Evolutionary conservation across 176 grass and related monocot genomes (phyloP).

Genomic region (Rhynchospora tenuis): DNA sequence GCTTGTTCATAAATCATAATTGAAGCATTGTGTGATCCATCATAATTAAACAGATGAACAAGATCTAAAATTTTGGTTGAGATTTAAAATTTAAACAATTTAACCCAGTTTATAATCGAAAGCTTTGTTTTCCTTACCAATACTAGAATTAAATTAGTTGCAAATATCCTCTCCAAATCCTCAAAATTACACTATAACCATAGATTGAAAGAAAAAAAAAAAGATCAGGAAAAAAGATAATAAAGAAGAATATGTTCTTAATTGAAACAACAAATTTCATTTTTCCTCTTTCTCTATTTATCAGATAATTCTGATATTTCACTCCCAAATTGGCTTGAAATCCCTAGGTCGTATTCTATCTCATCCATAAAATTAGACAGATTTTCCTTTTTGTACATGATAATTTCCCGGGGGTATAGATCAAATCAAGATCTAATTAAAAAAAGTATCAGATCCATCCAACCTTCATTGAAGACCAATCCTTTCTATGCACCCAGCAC

Average conservation of each 20-base stretch:
- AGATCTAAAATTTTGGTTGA: too few species aligned
- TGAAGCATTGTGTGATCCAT: neutral
- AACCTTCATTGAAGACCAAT: conserved; percentile 16
- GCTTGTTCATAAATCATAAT: neutral
- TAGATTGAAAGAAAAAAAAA: neutral
- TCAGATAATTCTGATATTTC: neutral
- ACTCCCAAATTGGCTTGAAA: neutral
- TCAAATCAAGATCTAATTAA: conserved; percentile 21
- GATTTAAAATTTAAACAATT: neutral
- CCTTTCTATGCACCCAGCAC: neutral
- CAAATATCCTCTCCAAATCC: neutral
- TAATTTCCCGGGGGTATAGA: conserved; percentile 11
- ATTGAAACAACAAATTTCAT: neutral
- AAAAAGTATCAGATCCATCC: conserved; percentile 24
- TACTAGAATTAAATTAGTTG: neutral
- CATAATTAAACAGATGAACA: neutral
- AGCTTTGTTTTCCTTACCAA: neutral
- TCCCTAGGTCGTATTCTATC: conserved; percentile 1
- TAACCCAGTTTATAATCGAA: neutral
- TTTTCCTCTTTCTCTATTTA: neutral
- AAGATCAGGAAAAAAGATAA: neutral
- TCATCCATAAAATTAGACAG: conserved; percentile 22
- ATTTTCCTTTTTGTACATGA: conserved; percentile 18
- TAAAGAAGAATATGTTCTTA: neutral
- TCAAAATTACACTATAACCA: neutral